Percentiles rank a stretch among this genome's conserved stretches.
These are phyloP conservation scores for Aspergillus chevalieri DNA, from an alignment of 2,329 filamentous ascomycete genomes.

Conservation along the genomic window DNA sequence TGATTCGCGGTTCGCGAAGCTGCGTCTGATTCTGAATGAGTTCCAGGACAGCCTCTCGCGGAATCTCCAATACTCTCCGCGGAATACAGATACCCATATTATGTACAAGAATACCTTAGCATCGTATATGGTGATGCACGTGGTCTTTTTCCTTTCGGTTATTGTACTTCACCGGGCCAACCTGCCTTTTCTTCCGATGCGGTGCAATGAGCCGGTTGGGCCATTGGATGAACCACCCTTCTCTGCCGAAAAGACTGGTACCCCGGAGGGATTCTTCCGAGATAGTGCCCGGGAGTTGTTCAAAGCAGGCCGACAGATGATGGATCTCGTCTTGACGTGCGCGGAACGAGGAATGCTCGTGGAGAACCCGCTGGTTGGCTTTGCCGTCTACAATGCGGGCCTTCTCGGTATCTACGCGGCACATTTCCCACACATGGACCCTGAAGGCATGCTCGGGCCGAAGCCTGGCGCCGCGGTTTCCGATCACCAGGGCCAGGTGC, in stretches of 20 bases:
- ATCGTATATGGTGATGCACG: slow-evolving; percentile 51
- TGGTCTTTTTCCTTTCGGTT: slow-evolving; percentile 48
- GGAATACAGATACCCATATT: slow-evolving; percentile 51
- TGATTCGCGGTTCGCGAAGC: slow-evolving; percentile 43
- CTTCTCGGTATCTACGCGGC: slow-evolving; percentile 48
- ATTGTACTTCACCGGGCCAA: slow-evolving; percentile 53
- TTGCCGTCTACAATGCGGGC: slow-evolving; percentile 50
- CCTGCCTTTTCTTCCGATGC: slow-evolving; percentile 49
- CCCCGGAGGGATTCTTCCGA: slow-evolving; percentile 48
- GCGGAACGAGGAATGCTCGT: slow-evolving; percentile 47
- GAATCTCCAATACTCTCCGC: slow-evolving; percentile 45
- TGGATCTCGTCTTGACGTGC: slow-evolving; percentile 48
- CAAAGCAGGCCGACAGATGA: slow-evolving; percentile 47
- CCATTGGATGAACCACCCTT: slow-evolving; percentile 48
- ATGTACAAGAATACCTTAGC: slow-evolving; percentile 46
- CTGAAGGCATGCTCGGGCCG: slow-evolving; percentile 41
- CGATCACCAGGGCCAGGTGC: slow-evolving; percentile 25
- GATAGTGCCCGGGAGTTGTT: slow-evolving; percentile 47
- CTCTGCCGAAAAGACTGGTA: slow-evolving; percentile 36
- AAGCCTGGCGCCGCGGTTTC: slow-evolving; percentile 21
- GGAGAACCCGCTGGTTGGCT: slow-evolving; percentile 51
- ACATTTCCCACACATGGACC: slow-evolving; percentile 53
- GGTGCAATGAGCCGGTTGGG: slow-evolving; percentile 45
- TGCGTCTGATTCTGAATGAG: slow-evolving; percentile 42
- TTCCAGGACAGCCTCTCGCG: slow-evolving; percentile 49